Conservation (phyloP, 2,329 filamentous ascomycete species). For the Aspergillus novofumigatus region DNA sequence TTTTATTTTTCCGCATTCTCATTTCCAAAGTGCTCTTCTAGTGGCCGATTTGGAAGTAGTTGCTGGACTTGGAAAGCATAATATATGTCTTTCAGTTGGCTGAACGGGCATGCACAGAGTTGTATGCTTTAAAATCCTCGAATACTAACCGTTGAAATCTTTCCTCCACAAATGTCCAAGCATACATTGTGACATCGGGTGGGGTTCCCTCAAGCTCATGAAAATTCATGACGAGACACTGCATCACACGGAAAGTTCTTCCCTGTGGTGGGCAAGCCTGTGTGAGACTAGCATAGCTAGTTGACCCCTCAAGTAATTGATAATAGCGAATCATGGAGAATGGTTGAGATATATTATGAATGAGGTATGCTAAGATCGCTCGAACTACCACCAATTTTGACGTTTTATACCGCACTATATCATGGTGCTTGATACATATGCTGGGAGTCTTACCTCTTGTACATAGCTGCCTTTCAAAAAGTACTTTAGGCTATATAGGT, state of each 20-base stretch:
- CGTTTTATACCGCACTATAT: not conserved
- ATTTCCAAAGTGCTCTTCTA: not conserved
- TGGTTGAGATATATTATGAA: not conserved
- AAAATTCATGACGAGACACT: not conserved
- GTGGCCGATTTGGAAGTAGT: not conserved
- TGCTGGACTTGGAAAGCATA: not conserved
- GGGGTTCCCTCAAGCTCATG: not conserved
- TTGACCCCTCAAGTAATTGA: not conserved
- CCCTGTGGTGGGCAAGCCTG: not conserved
- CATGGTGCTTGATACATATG: no score
- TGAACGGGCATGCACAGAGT: not conserved
- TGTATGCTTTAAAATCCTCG: not conserved
- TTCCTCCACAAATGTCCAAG: not conserved
- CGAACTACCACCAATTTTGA: not conserved
- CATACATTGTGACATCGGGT: not conserved
- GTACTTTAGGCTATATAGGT: no score
- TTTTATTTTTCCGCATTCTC: not conserved
- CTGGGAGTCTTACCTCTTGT: no score
- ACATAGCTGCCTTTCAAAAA: no score
- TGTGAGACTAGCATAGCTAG: not conserved
- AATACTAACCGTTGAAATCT: not conserved
- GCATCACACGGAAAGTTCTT: not conserved
- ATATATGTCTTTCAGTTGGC: not conserved
- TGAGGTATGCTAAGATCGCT: not conserved
- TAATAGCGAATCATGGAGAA: not conserved